Evolutionary conservation across 2,329 filamentous ascomycete species (phyloP).

Genomic region (Talaromyces sp.): DNA sequence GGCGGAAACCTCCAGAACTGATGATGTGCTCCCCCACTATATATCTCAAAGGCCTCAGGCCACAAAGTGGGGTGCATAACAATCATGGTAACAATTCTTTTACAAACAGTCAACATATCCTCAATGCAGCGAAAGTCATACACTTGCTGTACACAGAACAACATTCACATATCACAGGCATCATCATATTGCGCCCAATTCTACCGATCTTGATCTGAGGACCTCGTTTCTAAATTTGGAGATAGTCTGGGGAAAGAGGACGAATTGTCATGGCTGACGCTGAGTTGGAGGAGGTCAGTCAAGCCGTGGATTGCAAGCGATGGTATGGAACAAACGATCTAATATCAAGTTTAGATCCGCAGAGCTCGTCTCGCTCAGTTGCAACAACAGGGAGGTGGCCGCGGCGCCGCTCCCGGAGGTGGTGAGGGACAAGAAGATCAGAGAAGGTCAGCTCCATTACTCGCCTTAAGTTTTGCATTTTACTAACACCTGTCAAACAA

Average conservation of each 20-base stretch:
- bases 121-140: no score
- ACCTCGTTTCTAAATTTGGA: neutral
- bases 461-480: neutral
- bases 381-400: conserved; percentile 63
- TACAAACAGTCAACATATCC: neutral
- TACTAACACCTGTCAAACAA: neutral
- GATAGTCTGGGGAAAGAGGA: neutral
- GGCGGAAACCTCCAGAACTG: neutral
- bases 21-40: neutral
- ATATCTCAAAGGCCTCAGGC: conserved; percentile 16
- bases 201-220: neutral
- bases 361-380: conserved; percentile 91
- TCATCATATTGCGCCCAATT: neutral
- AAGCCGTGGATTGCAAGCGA: neutral
- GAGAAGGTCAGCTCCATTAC: conserved; percentile 54
- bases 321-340: neutral
- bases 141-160: neutral
- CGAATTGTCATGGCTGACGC: conserved; percentile 59
- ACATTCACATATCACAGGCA: neutral
- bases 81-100: neutral
- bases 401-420: conserved; percentile 49
- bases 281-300: conserved; percentile 61
- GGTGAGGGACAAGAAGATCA: conserved; percentile 62
- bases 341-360: conserved; percentile 63
- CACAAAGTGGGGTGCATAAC: conserved; percentile 14